Base-by-base conservation (phyloP, 768 basidiomycete genomes). In the Kwoniella europaea region DNA sequence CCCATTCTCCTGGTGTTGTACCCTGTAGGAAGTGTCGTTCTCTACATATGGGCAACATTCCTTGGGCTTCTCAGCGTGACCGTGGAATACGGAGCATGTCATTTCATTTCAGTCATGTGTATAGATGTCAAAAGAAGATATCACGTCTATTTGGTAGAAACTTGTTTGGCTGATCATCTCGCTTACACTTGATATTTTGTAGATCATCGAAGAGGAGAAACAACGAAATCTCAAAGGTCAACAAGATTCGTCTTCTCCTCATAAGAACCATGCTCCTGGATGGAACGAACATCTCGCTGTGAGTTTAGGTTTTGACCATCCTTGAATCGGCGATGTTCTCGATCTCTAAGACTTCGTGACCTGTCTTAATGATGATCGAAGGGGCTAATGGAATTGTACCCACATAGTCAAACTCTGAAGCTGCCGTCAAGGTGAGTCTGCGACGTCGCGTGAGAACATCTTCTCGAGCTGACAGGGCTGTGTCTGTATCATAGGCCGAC, bases 251-350 rank as follows among this genome's bases (percentile, higher is more conserved):
- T 79, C 75, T 13, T 67, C 72, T 27, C 72, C 79, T 55, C 78
- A 74, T 71, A 79, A 76, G 62, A 74, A 82, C 62, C 69, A 76
- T 58, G 81, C 81, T 20, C 81, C 82, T 27, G 80, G 79, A 73
- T 82, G 82, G 82, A 82, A 82, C 68, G 82, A 82, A 71, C 53
- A 73, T 18, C 72, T 82, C 18, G 82, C 82, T 70, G 82, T 82
- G 73, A 78, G 80, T 24, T 24, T 24, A 24, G 24, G 24, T 24
- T 24, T 24, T 24, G 24, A 24, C 24, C 24, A 24, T 24, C 24
- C 24, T 24, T 24, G 24, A 24, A 24, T 24, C 24, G 24, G 24
- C 24, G 24, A 24, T 24, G 24, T 24, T 24, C 24, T 24, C 24
- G 24, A 24, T 24, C 24, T 24, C 24, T 24, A 24, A 24, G 24